Evolutionary conservation across 2,329 filamentous ascomycete genomes (phyloP), one percentile per base, ranked within the genome.

Genomic region (Colletotrichum gigasporum): DNA sequence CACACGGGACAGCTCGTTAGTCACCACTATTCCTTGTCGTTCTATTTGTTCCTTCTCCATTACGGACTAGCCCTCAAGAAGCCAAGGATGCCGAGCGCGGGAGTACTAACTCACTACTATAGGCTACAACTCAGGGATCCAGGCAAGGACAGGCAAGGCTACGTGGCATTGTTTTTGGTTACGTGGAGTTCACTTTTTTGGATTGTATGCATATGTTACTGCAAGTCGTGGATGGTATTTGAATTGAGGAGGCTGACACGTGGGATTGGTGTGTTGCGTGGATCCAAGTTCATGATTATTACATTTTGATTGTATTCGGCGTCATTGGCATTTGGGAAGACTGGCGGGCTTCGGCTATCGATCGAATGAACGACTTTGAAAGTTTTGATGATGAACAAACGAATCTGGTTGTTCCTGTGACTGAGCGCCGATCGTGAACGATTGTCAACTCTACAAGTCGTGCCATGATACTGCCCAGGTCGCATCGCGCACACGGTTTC

Each of bases 1-100:
- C 48, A 34, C 34, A 26, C 16, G 41, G 41, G 57, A 55, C 22
- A 61, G 41, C 56, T 65, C 56, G 62, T 65, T 61, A 65, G 62
- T 65, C 34, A 65, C 56, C 62, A 61, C 56, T 55, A 50, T 65
- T 65, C 24, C 56, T 61, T 61, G 12, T 54, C 35, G 12, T 18
- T 14, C 11, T 42, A 16, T 45, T 26, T 4, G 26, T 10, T 18
- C 30, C 11, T 11, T 12, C 14, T 11, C 39, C 18, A 9, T 10
- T 7, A 24, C 30, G 54, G 55, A 60, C 11, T n/a, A 42, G 26
- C 48, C 7, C 24, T 22, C 12, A 26, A n/a, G 16, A 48, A 45
- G 11, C 47, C 35, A 30, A n/a, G 56, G 48, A 65, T 26, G 55
- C 50, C 48, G 32, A 65, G 20, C 22, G 35, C 28, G 30, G 56